A percentile compares a stretch with the other conserved stretches of the same genome.
These are phyloP conservation scores for Blastobotrys robertii DNA, from an alignment of 805 yeast genomes.

Conservation along the genomic window DNA sequence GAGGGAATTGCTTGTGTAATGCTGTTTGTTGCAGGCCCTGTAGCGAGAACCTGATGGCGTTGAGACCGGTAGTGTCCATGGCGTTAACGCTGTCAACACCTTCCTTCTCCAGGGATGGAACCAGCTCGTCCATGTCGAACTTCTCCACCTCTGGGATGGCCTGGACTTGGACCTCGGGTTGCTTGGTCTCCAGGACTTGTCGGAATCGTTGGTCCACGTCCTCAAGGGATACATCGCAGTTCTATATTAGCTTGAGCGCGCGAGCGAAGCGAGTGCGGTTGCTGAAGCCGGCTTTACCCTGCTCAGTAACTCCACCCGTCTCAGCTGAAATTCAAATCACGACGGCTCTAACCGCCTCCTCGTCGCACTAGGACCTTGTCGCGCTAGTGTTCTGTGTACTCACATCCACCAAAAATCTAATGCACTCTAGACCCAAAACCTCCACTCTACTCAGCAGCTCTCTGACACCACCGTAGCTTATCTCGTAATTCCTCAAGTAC, in stretches of 20 bases:
- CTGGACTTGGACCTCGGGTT: not conserved
- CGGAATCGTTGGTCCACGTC: slow-evolving; percentile 7
- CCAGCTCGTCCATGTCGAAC: slow-evolving; percentile 2
- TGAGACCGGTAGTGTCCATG: slow-evolving; percentile 70
- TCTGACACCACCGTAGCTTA: slow-evolving; percentile 12
- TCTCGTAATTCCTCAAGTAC: slow-evolving; percentile 16
- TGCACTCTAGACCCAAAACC: slow-evolving; percentile 39
- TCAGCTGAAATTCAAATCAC: no score
- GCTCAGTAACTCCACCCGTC: no score
- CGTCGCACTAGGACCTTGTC: no score
- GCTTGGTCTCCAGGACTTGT: slow-evolving; percentile 4
- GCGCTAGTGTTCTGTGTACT: no score
- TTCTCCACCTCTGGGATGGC: slow-evolving; percentile 1
- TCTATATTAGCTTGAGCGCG: not conserved
- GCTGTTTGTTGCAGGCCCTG: slow-evolving; percentile 35
- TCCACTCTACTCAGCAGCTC: slow-evolving; percentile 40
- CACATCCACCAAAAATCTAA: slow-evolving; percentile 26
- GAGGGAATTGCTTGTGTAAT: slow-evolving; percentile 21
- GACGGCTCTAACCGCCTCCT: no score
- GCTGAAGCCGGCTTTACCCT: no score
- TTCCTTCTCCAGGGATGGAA: slow-evolving; percentile 39
- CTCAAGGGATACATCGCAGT: slow-evolving; percentile 16
- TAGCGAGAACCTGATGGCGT: slow-evolving; percentile 66
- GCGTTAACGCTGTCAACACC: slow-evolving; percentile 45
- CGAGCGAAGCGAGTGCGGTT: no score